These are phyloP conservation scores for Gelatoporia subvermispora DNA, from an alignment of 768 basidiomycete species.

Conservation along the genomic window DNA sequence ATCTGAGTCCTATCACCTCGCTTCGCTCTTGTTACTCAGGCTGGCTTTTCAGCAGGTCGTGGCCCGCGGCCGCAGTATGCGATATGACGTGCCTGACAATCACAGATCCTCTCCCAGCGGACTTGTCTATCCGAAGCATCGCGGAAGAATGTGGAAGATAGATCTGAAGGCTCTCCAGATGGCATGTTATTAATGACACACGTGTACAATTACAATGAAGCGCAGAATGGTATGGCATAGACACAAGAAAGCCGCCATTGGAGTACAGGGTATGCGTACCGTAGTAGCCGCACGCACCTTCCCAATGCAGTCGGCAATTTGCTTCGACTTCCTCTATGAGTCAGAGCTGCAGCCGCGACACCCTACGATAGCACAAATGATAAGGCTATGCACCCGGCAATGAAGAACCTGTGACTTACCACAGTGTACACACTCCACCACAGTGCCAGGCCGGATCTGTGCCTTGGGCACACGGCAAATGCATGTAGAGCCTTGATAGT, in stretches of 20 bases:
- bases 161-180: too few species aligned
- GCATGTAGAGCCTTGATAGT: conserved; percentile 97
- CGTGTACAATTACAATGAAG: too few species aligned
- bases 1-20: too few species aligned
- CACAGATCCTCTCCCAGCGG: too few species aligned
- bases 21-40: too few species aligned
- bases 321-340: conserved; percentile 35
- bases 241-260: background rate
- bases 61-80: too few species aligned
- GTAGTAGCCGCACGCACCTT: conserved; percentile 33
- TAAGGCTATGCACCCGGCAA: background rate
- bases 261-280: background rate
- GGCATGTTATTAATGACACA: too few species aligned
- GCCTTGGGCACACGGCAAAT: conserved; percentile 97
- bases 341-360: conserved; percentile 92
- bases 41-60: too few species aligned
- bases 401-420: conserved; percentile 49
- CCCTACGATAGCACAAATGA: conserved; percentile 40
- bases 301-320: conserved; percentile 22
- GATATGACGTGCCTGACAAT: too few species aligned
- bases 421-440: conserved; percentile 96
- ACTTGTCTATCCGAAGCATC: too few species aligned
- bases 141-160: too few species aligned
- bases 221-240: too few species aligned
- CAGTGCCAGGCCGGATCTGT: conserved; percentile 80